Percentiles rank a stretch among this genome's conserved stretches.
phyloP scores from a whole-genome alignment of 129 eudicot species.

The Erigeron canadensis region DNA sequence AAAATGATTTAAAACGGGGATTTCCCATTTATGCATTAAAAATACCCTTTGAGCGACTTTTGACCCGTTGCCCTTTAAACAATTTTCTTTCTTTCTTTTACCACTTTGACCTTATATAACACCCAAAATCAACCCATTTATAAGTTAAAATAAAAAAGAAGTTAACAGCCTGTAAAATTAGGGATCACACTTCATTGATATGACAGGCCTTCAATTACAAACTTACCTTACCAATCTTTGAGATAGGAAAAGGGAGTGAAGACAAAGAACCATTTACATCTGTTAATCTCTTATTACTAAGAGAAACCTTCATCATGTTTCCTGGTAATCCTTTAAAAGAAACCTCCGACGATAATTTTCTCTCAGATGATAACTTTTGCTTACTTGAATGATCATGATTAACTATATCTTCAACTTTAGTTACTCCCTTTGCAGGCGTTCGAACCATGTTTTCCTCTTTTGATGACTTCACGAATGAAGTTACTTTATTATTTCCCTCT shows the following conservation, averaged over 20 bases:
- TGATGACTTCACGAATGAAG: constrained; percentile 36
- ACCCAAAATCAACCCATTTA: too few species aligned
- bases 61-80: too few species aligned
- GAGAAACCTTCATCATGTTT: constrained; percentile 63
- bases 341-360: constrained; percentile 44
- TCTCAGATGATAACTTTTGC: constrained; percentile 40
- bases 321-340: constrained; percentile 46
- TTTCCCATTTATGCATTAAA: too few species aligned
- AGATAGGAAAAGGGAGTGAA: constrained; percentile 68
- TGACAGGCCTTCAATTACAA: neutral
- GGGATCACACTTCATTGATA: too few species aligned
- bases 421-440: constrained; percentile 32
- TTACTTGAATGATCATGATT: constrained; percentile 39
- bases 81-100: too few species aligned
- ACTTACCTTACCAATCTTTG: constrained; percentile 74
- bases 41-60: too few species aligned
- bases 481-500: constrained; percentile 37
- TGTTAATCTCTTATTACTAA: constrained; percentile 46
- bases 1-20: too few species aligned
- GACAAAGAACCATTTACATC: constrained; percentile 61
- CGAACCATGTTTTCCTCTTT: constrained; percentile 53
- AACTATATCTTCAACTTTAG: constrained; percentile 38
- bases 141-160: too few species aligned
- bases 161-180: too few species aligned
- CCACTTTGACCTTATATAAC: too few species aligned